phyloP scores from a whole-genome alignment of 805 yeast species.

The Ogataea naganishii region DNA sequence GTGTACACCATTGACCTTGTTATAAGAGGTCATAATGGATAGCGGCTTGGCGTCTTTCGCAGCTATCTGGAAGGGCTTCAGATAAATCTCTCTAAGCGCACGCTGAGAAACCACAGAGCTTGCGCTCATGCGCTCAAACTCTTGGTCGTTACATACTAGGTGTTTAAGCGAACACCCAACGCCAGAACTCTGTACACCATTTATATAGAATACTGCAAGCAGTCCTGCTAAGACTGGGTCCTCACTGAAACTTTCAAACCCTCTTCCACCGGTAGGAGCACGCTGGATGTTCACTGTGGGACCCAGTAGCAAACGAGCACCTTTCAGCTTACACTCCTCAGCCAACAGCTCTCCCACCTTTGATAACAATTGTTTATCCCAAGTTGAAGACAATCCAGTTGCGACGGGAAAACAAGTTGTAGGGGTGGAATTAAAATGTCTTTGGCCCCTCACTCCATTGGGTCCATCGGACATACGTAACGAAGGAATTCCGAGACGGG shows the following conservation, averaged over 20 bases:
- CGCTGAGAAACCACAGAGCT: constrained; percentile 31
- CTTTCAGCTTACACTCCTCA: constrained; percentile 43
- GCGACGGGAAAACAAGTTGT: constrained; percentile 57
- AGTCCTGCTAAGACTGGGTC: constrained; percentile 42
- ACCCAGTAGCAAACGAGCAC: constrained; percentile 41
- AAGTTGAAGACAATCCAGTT: constrained; percentile 50
- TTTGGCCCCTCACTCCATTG: constrained; percentile 54
- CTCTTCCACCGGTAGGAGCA: constrained; percentile 38
- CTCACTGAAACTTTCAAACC: constrained; percentile 54
- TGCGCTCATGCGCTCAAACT: constrained; percentile 26
- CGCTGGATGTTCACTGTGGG: constrained; percentile 32
- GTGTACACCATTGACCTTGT: constrained; percentile 33
- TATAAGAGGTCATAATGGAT: constrained; percentile 33
- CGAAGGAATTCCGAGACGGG: constrained; percentile 33
- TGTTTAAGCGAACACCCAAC: constrained; percentile 35
- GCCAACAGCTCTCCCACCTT: constrained; percentile 47
- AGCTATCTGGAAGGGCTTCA: constrained; percentile 35
- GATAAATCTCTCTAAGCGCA: constrained; percentile 35
- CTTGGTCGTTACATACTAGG: constrained; percentile 35
- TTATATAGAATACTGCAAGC: constrained; percentile 26
- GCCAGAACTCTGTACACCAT: constrained; percentile 29
- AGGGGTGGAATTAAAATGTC: constrained; percentile 41
- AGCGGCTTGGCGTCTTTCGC: constrained; percentile 29
- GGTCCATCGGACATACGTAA: constrained; percentile 52
- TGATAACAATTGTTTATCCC: constrained; percentile 38